Conservation (phyloP, 1,284 basidiomycete genomes). For the Microbotryum violaceum region DNA sequence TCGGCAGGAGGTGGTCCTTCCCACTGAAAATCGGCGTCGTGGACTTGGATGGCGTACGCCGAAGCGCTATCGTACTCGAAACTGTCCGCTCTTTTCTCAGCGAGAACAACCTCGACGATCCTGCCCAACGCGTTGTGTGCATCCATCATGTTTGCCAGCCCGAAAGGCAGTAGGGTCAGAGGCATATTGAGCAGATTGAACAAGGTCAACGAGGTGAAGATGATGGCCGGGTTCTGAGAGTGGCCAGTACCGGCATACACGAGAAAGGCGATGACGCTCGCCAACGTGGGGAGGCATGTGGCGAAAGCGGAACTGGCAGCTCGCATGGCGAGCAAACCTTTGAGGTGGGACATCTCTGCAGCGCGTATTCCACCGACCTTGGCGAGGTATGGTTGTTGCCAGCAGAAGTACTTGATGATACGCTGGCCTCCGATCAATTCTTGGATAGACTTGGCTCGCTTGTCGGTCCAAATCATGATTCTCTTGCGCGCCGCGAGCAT, state of each 20-base stretch:
- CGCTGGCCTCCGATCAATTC: constrained; percentile 77
- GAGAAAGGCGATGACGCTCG: constrained; percentile 76
- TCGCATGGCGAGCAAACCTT: constrained; percentile 47
- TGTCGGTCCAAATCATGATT: constrained; percentile 83
- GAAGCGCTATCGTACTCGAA: constrained; percentile 50
- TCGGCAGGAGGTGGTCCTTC: constrained; percentile 58
- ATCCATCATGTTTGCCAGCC: constrained; percentile 45
- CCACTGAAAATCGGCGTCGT: constrained; percentile 71
- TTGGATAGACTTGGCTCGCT: constrained; percentile 71
- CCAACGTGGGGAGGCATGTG: constrained; percentile 62
- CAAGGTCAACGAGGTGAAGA: constrained; percentile 65
- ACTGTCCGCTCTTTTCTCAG: constrained; percentile 60
- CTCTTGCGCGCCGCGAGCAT: constrained; percentile 64
- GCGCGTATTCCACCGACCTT: constrained; percentile 61
- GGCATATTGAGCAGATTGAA: constrained; percentile 55
- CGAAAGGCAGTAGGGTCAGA: neutral
- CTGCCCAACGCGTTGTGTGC: constrained; percentile 66
- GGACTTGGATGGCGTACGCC: constrained; percentile 56
- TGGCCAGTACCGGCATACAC: constrained; percentile 62
- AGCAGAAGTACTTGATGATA: constrained; percentile 74
- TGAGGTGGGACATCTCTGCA: constrained; percentile 70
- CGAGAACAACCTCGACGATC: constrained; percentile 51
- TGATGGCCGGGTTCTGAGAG: constrained; percentile 56
- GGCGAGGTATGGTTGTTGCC: constrained; percentile 55
- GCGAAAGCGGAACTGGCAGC: constrained; percentile 56